Evolutionary conservation across 495 filamentous ascomycete genomes (phyloP).

Genomic region (Penicillium paxilli): DNA sequence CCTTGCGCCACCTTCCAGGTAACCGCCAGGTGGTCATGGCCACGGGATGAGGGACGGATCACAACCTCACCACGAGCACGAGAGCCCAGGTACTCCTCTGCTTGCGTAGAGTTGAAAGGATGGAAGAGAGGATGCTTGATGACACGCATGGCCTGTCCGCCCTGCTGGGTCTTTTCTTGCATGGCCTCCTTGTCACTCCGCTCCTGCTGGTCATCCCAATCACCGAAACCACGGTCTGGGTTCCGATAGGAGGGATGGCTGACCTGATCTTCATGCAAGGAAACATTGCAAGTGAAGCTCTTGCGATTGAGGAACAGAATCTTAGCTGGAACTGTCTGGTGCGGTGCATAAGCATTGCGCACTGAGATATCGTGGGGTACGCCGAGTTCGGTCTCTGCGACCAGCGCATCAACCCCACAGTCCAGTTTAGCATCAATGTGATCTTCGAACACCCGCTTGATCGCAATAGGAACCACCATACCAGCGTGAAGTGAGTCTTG

Average conservation of each 20-base stretch:
- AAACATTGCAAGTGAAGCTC: slow-evolving; percentile 75
- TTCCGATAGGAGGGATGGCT: slow-evolving; percentile 65
- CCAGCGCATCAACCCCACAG: slow-evolving; percentile 87
- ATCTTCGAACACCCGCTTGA: slow-evolving; percentile 85
- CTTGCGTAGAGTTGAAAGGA: slow-evolving; percentile 88
- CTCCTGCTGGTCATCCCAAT: slow-evolving; percentile 87
- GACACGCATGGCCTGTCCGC: slow-evolving; percentile 82
- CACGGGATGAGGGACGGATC: slow-evolving; percentile 91
- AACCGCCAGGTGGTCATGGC: slow-evolving; percentile 89
- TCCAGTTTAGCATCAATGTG: slow-evolving; percentile 92
- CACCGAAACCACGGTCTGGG: slow-evolving; percentile 67
- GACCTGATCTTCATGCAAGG: slow-evolving; percentile 77
- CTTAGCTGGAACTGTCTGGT: slow-evolving; percentile 87
- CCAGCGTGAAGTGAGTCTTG: slow-evolving; percentile 75
- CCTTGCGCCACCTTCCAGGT: slow-evolving; percentile 98
- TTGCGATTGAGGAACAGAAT: slow-evolving; percentile 82
- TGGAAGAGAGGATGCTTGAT: slow-evolving; percentile 96
- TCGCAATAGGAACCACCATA: slow-evolving; percentile 88
- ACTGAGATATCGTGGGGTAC: slow-evolving; percentile 58
- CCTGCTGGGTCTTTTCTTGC: slow-evolving; percentile 76
- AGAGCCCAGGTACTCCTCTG: slow-evolving; percentile 87
- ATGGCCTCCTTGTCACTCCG: slow-evolving; percentile 72
- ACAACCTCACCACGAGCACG: slow-evolving; percentile 86
- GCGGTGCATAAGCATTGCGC: slow-evolving; percentile 60
- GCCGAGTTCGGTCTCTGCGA: slow-evolving; percentile 71